A percentile compares a stretch with the other conserved stretches of the same genome.
phyloP scores from a whole-genome alignment of 2,329 filamentous ascomycete genomes.

The Botrytis cinerea region DNA sequence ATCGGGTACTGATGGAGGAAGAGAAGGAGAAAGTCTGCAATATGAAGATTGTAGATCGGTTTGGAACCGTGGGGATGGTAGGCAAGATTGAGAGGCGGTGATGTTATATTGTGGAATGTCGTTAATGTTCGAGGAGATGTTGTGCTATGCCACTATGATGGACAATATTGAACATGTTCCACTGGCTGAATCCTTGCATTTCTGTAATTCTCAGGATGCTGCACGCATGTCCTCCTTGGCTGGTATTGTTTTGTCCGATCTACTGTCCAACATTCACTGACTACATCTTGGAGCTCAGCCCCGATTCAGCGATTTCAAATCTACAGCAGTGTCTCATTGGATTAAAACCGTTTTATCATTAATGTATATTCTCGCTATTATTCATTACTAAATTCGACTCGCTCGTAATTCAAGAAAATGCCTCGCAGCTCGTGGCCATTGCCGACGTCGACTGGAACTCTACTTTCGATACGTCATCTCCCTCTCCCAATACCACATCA shows the following conservation, averaged over 20 bases:
- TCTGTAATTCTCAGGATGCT: not conserved
- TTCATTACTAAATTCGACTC: not conserved
- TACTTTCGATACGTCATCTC: not conserved
- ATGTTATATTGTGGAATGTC: not conserved
- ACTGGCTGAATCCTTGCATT: not conserved
- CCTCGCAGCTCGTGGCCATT: not conserved
- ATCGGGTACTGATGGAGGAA: slow-evolving; percentile 47
- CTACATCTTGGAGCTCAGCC: not conserved
- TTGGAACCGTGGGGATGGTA: slow-evolving; percentile 41
- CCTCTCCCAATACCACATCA: slow-evolving; percentile 7
- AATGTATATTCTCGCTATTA: not conserved
- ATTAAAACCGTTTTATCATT: not conserved
- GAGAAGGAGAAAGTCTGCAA: slow-evolving; percentile 37
- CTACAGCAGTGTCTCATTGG: not conserved
- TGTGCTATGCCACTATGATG: not conserved
- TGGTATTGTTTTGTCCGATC: not conserved
- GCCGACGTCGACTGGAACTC: not conserved
- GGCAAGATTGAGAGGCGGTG: slow-evolving; percentile 35
- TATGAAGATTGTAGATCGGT: slow-evolving; percentile 37
- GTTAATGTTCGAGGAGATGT: not conserved
- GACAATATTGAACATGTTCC: not conserved
- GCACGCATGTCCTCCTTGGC: not conserved
- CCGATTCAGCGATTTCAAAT: not conserved
- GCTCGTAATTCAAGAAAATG: not conserved
- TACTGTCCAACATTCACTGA: not conserved